Evolutionary conservation across 805 yeast species (phyloP), one percentile per base, ranked within the genome.

Genomic region (Lipomyces chichibuensis): DNA sequence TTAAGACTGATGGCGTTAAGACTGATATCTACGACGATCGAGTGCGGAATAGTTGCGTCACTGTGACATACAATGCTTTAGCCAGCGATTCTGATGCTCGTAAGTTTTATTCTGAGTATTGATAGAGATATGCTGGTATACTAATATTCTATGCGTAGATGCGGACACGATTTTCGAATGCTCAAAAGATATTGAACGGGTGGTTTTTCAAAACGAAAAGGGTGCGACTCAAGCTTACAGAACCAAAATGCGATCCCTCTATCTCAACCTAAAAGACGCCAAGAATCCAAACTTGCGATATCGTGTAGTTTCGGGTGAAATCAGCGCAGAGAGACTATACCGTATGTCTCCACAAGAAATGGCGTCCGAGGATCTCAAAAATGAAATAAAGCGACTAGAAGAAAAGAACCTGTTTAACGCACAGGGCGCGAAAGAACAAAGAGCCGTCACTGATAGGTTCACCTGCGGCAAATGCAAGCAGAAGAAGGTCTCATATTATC

Each of bases 401-500:
- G 88, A 90, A 77, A 90, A 91, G 78, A 95, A 95, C 78, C 82
- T 95, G 76, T 94, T 90, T 79, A 96, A 94, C 76, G 99, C 99
- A 1, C 98, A 92, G 80, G 97, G 98, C 74, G 98, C 99, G 6
- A 92, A 91, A 6, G 95, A 94, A 74, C 92, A 92, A 82, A 85
- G 98, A 74, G 97, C 98, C 0, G 92, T 92, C 51, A 95, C 99
- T 7, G 98, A 94, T 78, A 84, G 98, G 78, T 95, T 95, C 78
- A 89, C 96, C 1, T 95, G 99, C 80, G 98, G 98, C 60, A 95
- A 94, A 79, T 95, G 99, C 85, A 95, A 94, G 80, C 94, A 92
- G 78, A 92, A 93, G 84, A 92, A 92, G 82, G 99, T 95, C 54
- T 90, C 96, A 73, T 95, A 95, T 78, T 94, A 93, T 79, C 99